Conservation (phyloP, 176 grass and related monocot genomes). For the Calamus simplicifolius region DNA sequence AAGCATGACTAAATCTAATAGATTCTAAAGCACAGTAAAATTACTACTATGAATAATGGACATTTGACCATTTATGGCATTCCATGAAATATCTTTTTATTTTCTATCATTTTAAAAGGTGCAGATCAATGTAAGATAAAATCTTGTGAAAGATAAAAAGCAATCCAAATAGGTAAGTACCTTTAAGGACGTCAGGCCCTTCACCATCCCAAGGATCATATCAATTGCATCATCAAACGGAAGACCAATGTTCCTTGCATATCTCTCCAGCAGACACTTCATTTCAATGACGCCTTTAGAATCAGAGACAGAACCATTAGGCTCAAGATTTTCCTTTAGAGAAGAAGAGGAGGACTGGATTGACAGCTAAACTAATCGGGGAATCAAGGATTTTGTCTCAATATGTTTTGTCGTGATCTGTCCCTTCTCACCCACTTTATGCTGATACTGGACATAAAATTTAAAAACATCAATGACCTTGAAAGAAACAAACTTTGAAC, state of each 20-base stretch:
- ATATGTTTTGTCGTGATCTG: conserved; percentile 34
- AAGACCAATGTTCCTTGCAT: conserved; percentile 77
- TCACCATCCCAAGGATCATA: conserved; percentile 50
- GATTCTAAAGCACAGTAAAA: no score
- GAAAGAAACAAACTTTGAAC: no score
- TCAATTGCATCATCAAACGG: conserved; percentile 79
- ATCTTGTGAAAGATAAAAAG: background rate
- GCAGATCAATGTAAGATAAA: background rate
- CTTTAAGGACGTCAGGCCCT: conserved; percentile 67
- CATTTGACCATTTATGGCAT: no score
- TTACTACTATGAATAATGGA: no score
- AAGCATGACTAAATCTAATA: no score
- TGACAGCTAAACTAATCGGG: conserved; percentile 75
- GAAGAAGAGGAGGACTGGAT: conserved; percentile 35
- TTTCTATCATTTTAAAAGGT: no score
- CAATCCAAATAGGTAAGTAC: conserved; percentile 23
- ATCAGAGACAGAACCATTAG: conserved; percentile 45
- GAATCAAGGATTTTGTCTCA: conserved; percentile 79
- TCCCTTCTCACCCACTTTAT: conserved; percentile 44
- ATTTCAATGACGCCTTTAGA: conserved; percentile 38
- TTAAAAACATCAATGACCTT: no score
- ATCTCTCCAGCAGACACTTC: conserved; percentile 73
- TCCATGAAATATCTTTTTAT: no score
- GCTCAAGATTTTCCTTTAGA: conserved; percentile 30
- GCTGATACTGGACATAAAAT: conserved; percentile 35